A percentile compares a stretch with the other conserved stretches of the same genome.
phyloP scores from a whole-genome alignment of 106 monocot species.

The Dendrobium nobile region DNA sequence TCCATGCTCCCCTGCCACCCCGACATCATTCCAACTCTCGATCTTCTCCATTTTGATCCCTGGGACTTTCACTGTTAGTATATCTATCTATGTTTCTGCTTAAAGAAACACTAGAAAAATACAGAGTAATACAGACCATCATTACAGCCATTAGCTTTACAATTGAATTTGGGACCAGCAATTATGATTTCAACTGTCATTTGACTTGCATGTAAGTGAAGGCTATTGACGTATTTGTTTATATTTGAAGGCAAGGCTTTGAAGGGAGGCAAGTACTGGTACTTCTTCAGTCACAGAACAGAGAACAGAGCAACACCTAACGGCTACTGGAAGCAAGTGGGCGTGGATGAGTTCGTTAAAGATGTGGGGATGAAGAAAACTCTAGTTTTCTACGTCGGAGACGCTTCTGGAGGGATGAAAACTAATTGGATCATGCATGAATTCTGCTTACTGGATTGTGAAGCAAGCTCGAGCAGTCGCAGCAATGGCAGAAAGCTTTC shows the following conservation, averaged over 20 bases:
- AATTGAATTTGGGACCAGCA: too few relatives aligned
- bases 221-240: not conserved
- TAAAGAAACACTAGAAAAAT: not conserved
- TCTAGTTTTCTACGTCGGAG: constrained; percentile 5
- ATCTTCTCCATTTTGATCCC: constrained; percentile 48
- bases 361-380: constrained; percentile 67
- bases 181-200: not conserved
- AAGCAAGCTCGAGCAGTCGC: too few relatives aligned
- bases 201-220: not conserved
- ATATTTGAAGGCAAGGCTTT: constrained; percentile 61
- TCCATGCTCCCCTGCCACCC: constrained; percentile 47
- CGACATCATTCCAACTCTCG: constrained; percentile 73
- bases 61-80: constrained; percentile 70
- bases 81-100: not conserved
- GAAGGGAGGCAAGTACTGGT: constrained; percentile 56
- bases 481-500: too few relatives aligned
- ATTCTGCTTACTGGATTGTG: too few relatives aligned
- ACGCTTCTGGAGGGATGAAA: too few relatives aligned
- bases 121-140: not conserved
- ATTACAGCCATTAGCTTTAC: too few relatives aligned
- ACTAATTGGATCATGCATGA: too few relatives aligned
- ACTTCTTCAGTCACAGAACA: constrained; percentile 23
- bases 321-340: constrained; percentile 50
- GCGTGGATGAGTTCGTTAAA: constrained; percentile 39
- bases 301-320: constrained; percentile 28